A percentile compares a stretch with the other conserved stretches of the same genome.
Evolutionary conservation across 2,329 filamentous ascomycete genomes (phyloP).

Genomic region (Botrytis byssoidea): DNA sequence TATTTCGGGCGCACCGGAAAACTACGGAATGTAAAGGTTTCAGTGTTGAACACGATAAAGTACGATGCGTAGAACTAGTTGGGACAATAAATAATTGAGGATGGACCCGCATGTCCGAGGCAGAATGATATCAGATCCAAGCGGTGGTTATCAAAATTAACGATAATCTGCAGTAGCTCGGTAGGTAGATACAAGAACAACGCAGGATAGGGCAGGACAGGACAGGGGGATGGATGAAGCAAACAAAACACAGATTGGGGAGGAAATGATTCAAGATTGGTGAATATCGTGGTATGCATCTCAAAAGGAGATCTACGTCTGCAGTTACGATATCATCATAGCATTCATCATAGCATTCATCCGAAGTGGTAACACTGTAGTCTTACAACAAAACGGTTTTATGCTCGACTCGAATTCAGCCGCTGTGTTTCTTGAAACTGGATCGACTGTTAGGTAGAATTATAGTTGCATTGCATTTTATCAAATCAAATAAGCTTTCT

Average conservation of each 20-base stretch:
- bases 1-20: constrained; percentile 14
- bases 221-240: no score
- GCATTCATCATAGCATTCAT: background rate
- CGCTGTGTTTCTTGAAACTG: background rate
- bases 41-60: constrained; percentile 9
- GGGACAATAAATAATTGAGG: background rate
- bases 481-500: constrained; percentile 11
- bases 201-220: background rate
- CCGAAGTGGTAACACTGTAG: background rate
- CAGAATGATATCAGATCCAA: constrained; percentile 4
- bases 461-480: constrained; percentile 2
- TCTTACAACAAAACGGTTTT: background rate
- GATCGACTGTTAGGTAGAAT: background rate
- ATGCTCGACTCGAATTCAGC: background rate
- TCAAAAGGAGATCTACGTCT: background rate
- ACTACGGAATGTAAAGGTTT: constrained; percentile 18
- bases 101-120: constrained; percentile 3
- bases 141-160: background rate
- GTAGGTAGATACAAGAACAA: background rate
- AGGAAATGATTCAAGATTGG: background rate
- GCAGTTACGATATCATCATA: background rate
- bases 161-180: background rate
- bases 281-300: background rate
- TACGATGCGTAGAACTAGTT: background rate
- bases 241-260: background rate